Evolutionary conservation across 1,284 basidiomycete genomes (phyloP).

Genomic region (Sutorius eximius): DNA sequence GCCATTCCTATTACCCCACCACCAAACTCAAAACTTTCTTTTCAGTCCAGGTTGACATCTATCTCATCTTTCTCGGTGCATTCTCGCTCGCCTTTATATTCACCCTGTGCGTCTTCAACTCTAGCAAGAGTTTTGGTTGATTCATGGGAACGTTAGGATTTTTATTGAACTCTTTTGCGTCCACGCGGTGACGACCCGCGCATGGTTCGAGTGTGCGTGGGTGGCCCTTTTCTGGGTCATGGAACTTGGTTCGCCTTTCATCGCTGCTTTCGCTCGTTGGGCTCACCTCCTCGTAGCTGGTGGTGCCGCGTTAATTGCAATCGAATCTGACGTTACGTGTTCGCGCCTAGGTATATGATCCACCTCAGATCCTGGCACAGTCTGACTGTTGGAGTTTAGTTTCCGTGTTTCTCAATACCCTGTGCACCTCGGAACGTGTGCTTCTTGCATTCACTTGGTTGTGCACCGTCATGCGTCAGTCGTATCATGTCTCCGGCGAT

Average conservation of each 20-base stretch:
- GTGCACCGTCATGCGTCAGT: constrained; percentile 54
- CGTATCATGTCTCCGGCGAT: neutral
- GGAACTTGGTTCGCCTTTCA: constrained; percentile 53
- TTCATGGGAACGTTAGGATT: constrained; percentile 42
- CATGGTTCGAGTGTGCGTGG: constrained; percentile 76
- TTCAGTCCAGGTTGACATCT: constrained; percentile 54
- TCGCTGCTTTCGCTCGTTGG: neutral
- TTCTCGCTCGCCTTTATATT: constrained; percentile 59
- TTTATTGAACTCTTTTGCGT: constrained; percentile 58
- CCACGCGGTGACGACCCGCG: constrained; percentile 52
- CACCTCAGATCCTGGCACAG: neutral
- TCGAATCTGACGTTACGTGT: constrained; percentile 32
- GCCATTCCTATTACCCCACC: neutral
- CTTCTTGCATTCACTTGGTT: constrained; percentile 68
- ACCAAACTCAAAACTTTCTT: constrained; percentile 2
- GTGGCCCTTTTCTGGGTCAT: constrained; percentile 55
- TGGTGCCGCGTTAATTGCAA: constrained; percentile 45
- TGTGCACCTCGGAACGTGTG: constrained; percentile 58
- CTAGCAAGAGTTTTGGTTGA: neutral
- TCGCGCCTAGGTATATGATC: constrained; percentile 14
- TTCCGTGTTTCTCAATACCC: neutral
- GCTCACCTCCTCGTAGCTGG: constrained; percentile 40
- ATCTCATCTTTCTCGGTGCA: constrained; percentile 62
- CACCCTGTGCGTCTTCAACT: constrained; percentile 48
- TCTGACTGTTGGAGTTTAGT: constrained; percentile 16